These are phyloP conservation scores for Pelargonium nanum DNA, from an alignment of 345 rosid genomes.

Conservation along the genomic window DNA sequence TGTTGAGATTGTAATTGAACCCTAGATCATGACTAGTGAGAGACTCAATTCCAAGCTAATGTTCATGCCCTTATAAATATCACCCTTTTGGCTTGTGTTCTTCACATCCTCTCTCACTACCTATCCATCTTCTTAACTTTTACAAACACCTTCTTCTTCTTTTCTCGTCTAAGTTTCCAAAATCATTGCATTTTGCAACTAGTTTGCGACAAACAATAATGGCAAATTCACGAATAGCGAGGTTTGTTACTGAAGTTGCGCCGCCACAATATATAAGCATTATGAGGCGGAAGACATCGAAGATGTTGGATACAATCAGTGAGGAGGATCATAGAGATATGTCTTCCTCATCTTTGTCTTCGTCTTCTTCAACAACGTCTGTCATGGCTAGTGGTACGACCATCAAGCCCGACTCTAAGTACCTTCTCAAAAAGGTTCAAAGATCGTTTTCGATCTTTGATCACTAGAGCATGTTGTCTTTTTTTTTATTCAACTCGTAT, in stretches of 20 bases:
- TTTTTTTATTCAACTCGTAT: too few relatives aligned
- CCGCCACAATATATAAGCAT: slow-evolving; percentile 79
- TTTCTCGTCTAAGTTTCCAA: not conserved
- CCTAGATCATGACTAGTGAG: not conserved
- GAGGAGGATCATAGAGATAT: slow-evolving; percentile 65
- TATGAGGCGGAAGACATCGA: slow-evolving; percentile 60
- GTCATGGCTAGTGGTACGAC: too few relatives aligned
- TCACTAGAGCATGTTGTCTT: too few relatives aligned
- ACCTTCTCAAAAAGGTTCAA: too few relatives aligned
- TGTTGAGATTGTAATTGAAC: not conserved
- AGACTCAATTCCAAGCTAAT: slow-evolving; percentile 5
- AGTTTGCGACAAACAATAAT: slow-evolving; percentile 15
- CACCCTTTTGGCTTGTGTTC: not conserved
- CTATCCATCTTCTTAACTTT: not conserved
- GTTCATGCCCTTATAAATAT: slow-evolving; percentile 1
- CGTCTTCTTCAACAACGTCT: slow-evolving; percentile 10
- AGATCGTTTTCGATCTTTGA: too few relatives aligned
- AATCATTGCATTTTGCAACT: not conserved
- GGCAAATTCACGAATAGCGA: slow-evolving; percentile 60
- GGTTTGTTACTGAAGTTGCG: slow-evolving; percentile 72
- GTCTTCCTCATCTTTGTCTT: slow-evolving; percentile 16
- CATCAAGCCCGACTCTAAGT: too few relatives aligned
- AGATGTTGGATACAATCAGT: slow-evolving; percentile 69
- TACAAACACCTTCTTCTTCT: not conserved
- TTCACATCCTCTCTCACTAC: not conserved